Percentiles rank a stretch among this genome's conserved stretches.
Evolutionary conservation across 176 grass and related monocot species (phyloP).

Genomic region (Poa annua): DNA sequence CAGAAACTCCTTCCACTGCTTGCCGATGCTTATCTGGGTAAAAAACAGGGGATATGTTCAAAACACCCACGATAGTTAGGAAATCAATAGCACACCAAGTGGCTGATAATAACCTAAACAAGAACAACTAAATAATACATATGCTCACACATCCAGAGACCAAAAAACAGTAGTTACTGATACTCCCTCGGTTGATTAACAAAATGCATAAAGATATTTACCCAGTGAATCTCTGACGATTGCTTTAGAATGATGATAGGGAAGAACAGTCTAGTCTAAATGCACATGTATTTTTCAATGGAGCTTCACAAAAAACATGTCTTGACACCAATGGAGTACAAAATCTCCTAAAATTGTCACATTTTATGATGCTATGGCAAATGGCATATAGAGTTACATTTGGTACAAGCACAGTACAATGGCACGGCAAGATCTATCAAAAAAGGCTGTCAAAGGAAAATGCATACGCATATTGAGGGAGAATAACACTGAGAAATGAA

Average conservation of each 20-base stretch:
- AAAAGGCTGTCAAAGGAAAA: not conserved
- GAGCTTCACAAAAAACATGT: not conserved
- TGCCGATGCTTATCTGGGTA: conserved; percentile 78
- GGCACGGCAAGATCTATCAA: not conserved
- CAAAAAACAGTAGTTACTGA: no score
- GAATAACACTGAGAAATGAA: no score
- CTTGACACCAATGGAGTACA: not conserved
- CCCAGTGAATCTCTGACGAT: not conserved
- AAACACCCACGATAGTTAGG: no score
- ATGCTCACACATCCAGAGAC: not conserved
- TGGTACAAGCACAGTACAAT: not conserved
- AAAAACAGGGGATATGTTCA: no score
- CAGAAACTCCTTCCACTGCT: conserved; percentile 91
- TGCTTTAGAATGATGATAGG: not conserved
- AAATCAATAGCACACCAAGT: not conserved
- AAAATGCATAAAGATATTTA: not conserved
- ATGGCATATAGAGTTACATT: no score
- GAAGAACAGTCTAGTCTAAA: not conserved
- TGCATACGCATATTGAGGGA: not conserved
- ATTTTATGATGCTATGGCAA: not conserved
- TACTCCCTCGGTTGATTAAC: no score
- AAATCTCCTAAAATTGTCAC: not conserved
- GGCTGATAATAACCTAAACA: not conserved
- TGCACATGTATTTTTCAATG: not conserved
- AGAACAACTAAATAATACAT: not conserved